Conservation (phyloP, 2,329 filamentous ascomycete genomes). For the Calonectria crousiana region DNA sequence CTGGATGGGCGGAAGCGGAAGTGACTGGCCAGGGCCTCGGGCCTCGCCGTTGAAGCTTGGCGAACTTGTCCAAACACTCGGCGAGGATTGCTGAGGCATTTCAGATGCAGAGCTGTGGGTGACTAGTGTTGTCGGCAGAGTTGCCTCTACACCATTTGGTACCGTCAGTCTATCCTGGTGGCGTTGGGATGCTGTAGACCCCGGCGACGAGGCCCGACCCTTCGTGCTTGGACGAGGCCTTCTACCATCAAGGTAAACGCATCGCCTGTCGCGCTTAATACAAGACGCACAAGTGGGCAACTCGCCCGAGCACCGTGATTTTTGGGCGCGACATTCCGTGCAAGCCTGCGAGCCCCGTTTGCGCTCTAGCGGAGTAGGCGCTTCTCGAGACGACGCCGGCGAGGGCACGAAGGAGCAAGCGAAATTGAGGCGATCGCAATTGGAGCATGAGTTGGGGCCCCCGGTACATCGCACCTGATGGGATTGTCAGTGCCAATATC, state of each 20-base stretch:
- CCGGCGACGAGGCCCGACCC: not conserved
- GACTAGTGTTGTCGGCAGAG: not conserved
- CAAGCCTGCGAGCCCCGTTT: slow-evolving; percentile 60
- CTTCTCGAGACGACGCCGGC: slow-evolving; percentile 41
- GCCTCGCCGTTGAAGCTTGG: not conserved
- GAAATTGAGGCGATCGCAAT: slow-evolving; percentile 63
- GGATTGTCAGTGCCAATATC: not conserved
- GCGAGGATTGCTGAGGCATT: not conserved
- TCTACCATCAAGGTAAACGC: slow-evolving; percentile 31
- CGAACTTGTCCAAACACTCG: not conserved
- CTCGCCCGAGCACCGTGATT: slow-evolving; percentile 61
- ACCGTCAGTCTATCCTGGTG: not conserved
- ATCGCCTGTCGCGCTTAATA: slow-evolving; percentile 36
- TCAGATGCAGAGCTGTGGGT: not conserved
- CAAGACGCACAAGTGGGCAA: slow-evolving; percentile 39
- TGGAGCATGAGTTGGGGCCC: slow-evolving; percentile 58
- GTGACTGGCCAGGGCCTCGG: not conserved
- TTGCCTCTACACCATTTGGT: not conserved
- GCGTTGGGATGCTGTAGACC: not conserved
- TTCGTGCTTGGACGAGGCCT: not conserved
- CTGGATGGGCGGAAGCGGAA: slow-evolving; percentile 22
- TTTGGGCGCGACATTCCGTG: slow-evolving; percentile 54
- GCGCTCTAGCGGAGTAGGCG: slow-evolving; percentile 47
- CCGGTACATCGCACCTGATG: slow-evolving; percentile 61
- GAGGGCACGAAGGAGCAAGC: slow-evolving; percentile 55